These are phyloP conservation scores for Coniochaeta sp. DNA, from an alignment of 2,329 filamentous ascomycete species.

Conservation along the genomic window DNA sequence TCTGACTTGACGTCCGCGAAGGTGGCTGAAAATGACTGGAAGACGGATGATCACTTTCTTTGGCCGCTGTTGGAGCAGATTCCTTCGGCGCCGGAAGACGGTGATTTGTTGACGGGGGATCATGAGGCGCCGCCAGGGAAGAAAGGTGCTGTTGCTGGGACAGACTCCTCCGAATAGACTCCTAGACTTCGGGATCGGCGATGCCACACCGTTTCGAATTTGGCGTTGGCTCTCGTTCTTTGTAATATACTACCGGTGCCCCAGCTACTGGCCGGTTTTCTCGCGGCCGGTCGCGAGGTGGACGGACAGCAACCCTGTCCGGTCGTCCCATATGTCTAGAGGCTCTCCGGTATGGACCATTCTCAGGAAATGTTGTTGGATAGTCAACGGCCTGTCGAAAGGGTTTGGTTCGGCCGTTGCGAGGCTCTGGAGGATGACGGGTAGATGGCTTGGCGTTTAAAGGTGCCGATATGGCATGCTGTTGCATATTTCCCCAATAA, in stretches of 20 bases:
- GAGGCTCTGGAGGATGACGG: background rate
- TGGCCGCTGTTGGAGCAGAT: background rate
- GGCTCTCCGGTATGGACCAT: background rate
- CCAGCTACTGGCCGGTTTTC: background rate
- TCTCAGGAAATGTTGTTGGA: background rate
- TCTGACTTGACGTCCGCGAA: constrained; percentile 1
- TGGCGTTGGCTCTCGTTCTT: constrained; percentile 1
- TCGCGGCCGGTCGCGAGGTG: background rate
- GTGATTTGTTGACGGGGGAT: background rate
- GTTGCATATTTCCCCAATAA: background rate
- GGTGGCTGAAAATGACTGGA: constrained; percentile 2
- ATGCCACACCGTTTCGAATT: constrained; percentile 21
- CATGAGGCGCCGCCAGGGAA: constrained; percentile 17
- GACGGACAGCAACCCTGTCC: background rate
- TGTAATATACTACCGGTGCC: background rate
- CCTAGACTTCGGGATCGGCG: constrained; percentile 31
- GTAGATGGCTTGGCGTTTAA: background rate
- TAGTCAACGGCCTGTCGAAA: background rate
- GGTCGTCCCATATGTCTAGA: background rate
- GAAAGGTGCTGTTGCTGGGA: constrained; percentile 36
- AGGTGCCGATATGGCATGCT: background rate
- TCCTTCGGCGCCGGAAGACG: background rate
- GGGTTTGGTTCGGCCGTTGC: background rate
- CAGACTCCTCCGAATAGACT: constrained; percentile 36
- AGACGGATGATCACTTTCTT: background rate